Evolutionary conservation across 1,284 basidiomycete genomes (phyloP), one percentile per base, ranked within the genome.

Genomic region (Polyporus tsugae): DNA sequence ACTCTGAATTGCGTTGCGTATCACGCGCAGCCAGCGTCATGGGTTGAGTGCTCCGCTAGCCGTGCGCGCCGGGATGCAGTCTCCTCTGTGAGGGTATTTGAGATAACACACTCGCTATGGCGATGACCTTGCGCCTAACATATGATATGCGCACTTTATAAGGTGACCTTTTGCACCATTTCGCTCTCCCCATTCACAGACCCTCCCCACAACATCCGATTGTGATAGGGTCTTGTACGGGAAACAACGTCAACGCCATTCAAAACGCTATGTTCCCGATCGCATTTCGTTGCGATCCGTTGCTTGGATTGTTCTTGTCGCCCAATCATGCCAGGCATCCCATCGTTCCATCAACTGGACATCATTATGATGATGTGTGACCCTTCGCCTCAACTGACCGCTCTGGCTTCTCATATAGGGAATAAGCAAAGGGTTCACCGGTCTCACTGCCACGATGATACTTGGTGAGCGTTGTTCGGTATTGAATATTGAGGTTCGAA

Each of bases 381-480:
- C 59, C 59, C 17, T 7, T 25, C 36, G 13, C 19, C 41, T 62
- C 29, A 17, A 29, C 46, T 67, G 53, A 67, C 33, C 39, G 61
- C 36, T 19, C 0, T 49, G 35, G 29, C 22, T 19, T 52, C 59
- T 25, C 35, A 25, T 22, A 25, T 72, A 88, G 86, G 87, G 86
- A 5, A 86, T 90, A 49, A 78, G 80, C 53, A 90, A 89, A 74
- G 87, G 88, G 19, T 78, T 83, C n/a, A 87, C 78, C 6, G 88
- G 86, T 0, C 72, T 89, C n/a, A 83, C 83, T 62, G 82, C 85
- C 13, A 85, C 87, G 0, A 89, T 88, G 86, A 83, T 90, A 49
- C 78, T 89, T 22, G 83, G 86, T 88, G 70, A 65, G 80, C 70
- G 19, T 17, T 6, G 9, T 35, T 29, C 9, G 10, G 35, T 5